Evolutionary conservation across 306 rosid species (phyloP), one percentile per base, ranked within the genome.

Genomic region (Malus sieversii): DNA sequence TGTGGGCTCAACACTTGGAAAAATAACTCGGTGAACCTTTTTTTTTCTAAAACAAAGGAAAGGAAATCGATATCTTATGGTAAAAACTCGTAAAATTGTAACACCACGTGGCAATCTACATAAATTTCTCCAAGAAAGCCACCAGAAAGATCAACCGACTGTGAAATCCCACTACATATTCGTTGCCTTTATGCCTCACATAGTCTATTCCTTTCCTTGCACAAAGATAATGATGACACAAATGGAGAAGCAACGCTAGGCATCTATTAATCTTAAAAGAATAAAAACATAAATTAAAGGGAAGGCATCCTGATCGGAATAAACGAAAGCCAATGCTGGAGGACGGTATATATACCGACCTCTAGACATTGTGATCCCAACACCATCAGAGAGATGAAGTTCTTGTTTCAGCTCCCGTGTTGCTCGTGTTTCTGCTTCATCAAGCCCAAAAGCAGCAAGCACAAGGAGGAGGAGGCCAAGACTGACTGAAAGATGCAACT

Each of bases 391-490:
- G 83, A 71, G 55, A 91, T 87, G 91, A 82, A 81, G 81, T 81
- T 88, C 85, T 81, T 86, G 74, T 32, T 86, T 77, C 86, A 86
- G 79, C 79, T 85, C 42, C 88, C 90, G 0, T 84, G 90, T 76
- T 89, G 88, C 83, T 84, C 85, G 9, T 89, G 92, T 80, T 89
- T 86, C 78, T 84, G 92, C 75, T 76, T 82, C 86, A 58, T 85
- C 70, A 85, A 86, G 74, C 64, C 81, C 73, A 86, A 82, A 67
- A 77, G 60, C 62, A 68, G 66, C 82, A 80, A 87, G 63, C 87
- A 83, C 53, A 78, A 86, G 84, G 82, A 75, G 69, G 80, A 85
- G 69, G 85, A 87, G 80, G 74, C 32, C 71, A 83, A 79, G 85
- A 69, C 25, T 57, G 79, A 79, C 19, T 84, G 82, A 87, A 71